Evolutionary conservation across 2,329 filamentous ascomycete species (phyloP).

Genomic region (Verticillium isaacii): DNA sequence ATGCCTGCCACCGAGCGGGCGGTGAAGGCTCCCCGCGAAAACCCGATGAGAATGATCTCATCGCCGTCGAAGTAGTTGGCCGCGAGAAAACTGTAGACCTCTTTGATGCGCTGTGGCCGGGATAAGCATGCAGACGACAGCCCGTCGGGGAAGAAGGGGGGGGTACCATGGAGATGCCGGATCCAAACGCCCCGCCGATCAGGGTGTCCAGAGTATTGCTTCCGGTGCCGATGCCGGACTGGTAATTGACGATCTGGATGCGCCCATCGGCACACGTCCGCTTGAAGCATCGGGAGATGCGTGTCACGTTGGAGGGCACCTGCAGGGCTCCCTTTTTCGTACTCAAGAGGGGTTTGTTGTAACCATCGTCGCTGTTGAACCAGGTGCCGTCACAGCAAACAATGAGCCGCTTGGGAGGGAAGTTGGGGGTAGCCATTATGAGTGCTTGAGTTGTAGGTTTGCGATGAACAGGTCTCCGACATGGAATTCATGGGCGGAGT

Average conservation of each 20-base stretch:
- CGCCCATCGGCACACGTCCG: constrained; percentile 44
- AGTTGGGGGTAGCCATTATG: neutral
- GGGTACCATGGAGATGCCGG: constrained; percentile 45
- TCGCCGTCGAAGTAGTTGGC: constrained; percentile 57
- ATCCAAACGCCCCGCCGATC: constrained; percentile 50
- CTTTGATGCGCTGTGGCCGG: constrained; percentile 44
- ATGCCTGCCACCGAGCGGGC: constrained; percentile 52
- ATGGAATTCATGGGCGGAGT: too few relatives aligned
- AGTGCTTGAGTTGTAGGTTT: neutral
- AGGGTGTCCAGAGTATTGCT: constrained; percentile 43
- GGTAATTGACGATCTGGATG: constrained; percentile 56
- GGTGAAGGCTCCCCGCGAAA: constrained; percentile 55
- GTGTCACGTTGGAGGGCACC: constrained; percentile 55
- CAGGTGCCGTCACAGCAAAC: constrained; percentile 43
- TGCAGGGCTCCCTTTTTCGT: constrained; percentile 36
- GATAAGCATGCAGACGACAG: neutral
- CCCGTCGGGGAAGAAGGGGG: too few relatives aligned
- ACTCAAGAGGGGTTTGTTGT: constrained; percentile 31
- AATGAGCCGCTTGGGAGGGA: constrained; percentile 38
- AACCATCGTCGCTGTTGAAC: constrained; percentile 36
- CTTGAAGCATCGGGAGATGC: constrained; percentile 53
- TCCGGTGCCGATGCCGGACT: constrained; percentile 55
- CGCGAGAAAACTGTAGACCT: constrained; percentile 58
- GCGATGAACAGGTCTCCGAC: neutral
- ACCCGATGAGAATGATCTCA: constrained; percentile 52